phyloP scores from a whole-genome alignment of 148 eudicot genomes.

The Cornus kousa region DNA sequence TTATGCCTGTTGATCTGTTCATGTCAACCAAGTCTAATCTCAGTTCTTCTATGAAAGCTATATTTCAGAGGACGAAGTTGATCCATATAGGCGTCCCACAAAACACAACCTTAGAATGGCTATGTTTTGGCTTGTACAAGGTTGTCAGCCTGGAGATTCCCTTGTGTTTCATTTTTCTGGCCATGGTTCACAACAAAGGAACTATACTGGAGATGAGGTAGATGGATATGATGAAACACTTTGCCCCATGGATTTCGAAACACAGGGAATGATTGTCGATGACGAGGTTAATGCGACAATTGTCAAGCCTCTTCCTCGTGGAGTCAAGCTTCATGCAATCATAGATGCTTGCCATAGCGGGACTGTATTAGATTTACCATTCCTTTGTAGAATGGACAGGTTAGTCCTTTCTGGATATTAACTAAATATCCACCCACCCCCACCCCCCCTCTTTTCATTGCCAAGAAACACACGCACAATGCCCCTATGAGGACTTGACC shows the following conservation, averaged over 20 bases:
- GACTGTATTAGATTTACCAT: conserved; percentile 54
- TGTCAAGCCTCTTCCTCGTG: conserved; percentile 47
- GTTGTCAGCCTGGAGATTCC: conserved; percentile 56
- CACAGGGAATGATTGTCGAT: conserved; percentile 59
- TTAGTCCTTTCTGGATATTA: conserved; percentile 2
- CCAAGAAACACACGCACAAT: no score
- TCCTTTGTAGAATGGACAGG: conserved; percentile 57
- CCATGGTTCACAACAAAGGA: conserved; percentile 58
- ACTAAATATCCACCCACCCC: neutral
- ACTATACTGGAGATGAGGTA: conserved; percentile 54
- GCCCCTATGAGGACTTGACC: no score
- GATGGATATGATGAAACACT: conserved; percentile 61
- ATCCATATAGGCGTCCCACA: conserved; percentile 44
- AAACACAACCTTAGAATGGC: conserved; percentile 56
- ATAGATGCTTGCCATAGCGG: conserved; percentile 62
- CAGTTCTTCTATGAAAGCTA: conserved; percentile 18
- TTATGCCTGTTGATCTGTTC: neutral
- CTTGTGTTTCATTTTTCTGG: conserved; percentile 55
- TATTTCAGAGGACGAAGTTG: conserved; percentile 50
- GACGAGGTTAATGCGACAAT: conserved; percentile 53
- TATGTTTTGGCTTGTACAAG: conserved; percentile 55
- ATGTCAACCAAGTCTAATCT: conserved; percentile 6
- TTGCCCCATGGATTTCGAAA: conserved; percentile 51
- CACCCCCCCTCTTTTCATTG: no score
- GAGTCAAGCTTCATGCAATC: conserved; percentile 57